Conservation (phyloP, 2,329 filamentous ascomycete species). For the Fusarium solani-melongenae region DNA sequence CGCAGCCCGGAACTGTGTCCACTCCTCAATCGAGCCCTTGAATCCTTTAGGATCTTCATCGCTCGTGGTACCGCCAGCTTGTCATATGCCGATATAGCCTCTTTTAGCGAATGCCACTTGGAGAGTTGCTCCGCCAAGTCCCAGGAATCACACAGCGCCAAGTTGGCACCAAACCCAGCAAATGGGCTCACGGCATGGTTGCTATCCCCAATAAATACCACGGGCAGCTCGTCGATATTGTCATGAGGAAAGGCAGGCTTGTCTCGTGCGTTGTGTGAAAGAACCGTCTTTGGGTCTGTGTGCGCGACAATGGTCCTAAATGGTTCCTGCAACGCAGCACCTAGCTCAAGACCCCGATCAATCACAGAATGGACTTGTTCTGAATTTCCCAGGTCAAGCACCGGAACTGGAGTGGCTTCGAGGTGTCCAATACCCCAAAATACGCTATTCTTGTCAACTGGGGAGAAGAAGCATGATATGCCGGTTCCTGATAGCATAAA, state of each 20-base stretch:
- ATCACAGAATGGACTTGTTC: slow-evolving; percentile 46
- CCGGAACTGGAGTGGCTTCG: slow-evolving; percentile 31
- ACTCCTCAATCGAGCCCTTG: slow-evolving; percentile 36
- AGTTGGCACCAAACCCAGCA: slow-evolving; percentile 60
- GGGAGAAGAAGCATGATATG: slow-evolving; percentile 56
- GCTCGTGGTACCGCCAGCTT: slow-evolving; percentile 49
- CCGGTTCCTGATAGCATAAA: slow-evolving; percentile 53
- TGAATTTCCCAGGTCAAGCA: slow-evolving; percentile 18
- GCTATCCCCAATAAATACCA: slow-evolving; percentile 61
- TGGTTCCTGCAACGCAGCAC: slow-evolving; percentile 50
- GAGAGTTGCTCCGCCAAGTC: slow-evolving; percentile 57
- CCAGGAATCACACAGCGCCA: slow-evolving; percentile 59
- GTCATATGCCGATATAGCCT: slow-evolving; percentile 51
- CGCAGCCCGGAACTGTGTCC: slow-evolving; percentile 42
- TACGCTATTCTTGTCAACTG: slow-evolving; percentile 53
- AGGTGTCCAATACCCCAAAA: slow-evolving; percentile 57
- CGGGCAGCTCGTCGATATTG: slow-evolving; percentile 31
- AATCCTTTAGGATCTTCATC: slow-evolving; percentile 35
- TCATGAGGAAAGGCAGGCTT: slow-evolving; percentile 57
- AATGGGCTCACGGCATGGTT: slow-evolving; percentile 63
- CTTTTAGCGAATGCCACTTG: slow-evolving; percentile 32
- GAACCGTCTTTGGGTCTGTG: slow-evolving; percentile 52
- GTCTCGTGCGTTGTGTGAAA: slow-evolving; percentile 55
- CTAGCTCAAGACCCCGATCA: slow-evolving; percentile 46
- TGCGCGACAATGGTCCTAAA: slow-evolving; percentile 53